Evolutionary conservation across 345 rosid genomes (phyloP).

Genomic region (Eucalyptus grandis): DNA sequence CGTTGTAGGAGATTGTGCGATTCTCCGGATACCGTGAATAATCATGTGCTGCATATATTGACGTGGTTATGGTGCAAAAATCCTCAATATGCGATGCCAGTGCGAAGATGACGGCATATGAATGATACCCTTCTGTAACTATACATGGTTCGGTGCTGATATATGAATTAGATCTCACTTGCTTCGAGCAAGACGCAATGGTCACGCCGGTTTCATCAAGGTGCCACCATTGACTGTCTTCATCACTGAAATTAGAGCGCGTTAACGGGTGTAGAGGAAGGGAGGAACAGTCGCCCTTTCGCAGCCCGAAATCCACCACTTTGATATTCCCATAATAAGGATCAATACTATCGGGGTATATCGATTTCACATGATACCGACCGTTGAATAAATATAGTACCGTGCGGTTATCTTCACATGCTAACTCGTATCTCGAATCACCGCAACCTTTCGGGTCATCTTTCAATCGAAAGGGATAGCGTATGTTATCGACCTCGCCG

Average conservation of each 20-base stretch:
- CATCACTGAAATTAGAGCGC: rapidly evolving
- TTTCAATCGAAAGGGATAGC: neutral
- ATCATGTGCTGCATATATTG: rapidly evolving
- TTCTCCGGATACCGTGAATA: no score
- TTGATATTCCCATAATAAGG: rapidly evolving
- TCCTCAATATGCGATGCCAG: neutral
- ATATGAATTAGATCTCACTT: neutral
- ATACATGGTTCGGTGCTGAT: neutral
- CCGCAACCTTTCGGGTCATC: neutral
- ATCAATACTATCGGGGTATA: rapidly evolving
- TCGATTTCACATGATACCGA: neutral
- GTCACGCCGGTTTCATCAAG: no score
- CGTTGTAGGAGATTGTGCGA: no score
- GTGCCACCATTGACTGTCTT: no score
- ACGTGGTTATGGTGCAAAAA: neutral
- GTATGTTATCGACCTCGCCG: neutral
- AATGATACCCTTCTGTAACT: neutral
- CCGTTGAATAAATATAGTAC: rapidly evolving
- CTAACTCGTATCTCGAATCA: neutral
- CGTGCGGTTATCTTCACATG: neutral
- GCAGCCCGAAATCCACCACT: neutral
- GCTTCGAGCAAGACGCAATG: neutral
- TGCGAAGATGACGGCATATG: rapidly evolving
- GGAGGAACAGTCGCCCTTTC: neutral
- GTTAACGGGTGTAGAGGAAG: neutral